A percentile compares a stretch with the other conserved stretches of the same genome.
phyloP scores from a whole-genome alignment of 371 early-diverging fungal genomes.

The Rhizopus delemar region DNA sequence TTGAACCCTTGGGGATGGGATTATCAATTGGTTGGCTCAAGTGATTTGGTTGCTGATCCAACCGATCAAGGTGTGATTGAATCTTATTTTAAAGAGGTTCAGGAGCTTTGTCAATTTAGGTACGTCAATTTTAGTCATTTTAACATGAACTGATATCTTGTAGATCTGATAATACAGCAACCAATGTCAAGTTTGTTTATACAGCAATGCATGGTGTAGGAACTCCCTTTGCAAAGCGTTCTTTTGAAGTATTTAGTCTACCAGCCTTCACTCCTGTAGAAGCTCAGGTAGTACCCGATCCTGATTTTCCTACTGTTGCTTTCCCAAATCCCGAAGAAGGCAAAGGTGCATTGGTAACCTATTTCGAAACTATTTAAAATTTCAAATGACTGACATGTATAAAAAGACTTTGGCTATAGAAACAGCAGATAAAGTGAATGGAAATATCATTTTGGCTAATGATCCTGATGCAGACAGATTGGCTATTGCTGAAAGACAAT shows the following conservation, averaged over 20 bases:
- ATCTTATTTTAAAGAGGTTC: conserved; percentile 71
- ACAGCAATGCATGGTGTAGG: conserved; percentile 98
- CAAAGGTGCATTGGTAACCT: conserved; percentile 73
- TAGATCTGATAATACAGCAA: conserved; percentile 49
- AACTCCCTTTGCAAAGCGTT: conserved; percentile 68
- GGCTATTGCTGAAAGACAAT: conserved; percentile 81
- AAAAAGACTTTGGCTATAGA: conserved; percentile 68
- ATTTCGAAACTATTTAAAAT: background rate
- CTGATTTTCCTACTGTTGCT: conserved; percentile 91
- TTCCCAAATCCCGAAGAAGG: conserved; percentile 95
- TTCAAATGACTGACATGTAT: background rate
- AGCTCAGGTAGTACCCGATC: conserved; percentile 81
- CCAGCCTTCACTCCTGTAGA: conserved; percentile 65
- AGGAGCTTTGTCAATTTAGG: conserved; percentile 36
- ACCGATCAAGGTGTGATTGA: conserved; percentile 60
- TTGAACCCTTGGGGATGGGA: conserved; percentile 82
- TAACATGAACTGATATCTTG: background rate
- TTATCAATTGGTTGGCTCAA: conserved; percentile 56
- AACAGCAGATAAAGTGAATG: conserved; percentile 63
- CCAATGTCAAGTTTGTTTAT: conserved; percentile 76
- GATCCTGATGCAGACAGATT: conserved; percentile 98
- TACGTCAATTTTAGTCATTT: background rate
- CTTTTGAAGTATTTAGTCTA: conserved; percentile 71
- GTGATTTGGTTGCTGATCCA: conserved; percentile 53
- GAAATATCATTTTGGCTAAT: conserved; percentile 87